These are phyloP conservation scores for Globisporangium splendens DNA, from an alignment of 352 stramenopile genomes.

Conservation along the genomic window DNA sequence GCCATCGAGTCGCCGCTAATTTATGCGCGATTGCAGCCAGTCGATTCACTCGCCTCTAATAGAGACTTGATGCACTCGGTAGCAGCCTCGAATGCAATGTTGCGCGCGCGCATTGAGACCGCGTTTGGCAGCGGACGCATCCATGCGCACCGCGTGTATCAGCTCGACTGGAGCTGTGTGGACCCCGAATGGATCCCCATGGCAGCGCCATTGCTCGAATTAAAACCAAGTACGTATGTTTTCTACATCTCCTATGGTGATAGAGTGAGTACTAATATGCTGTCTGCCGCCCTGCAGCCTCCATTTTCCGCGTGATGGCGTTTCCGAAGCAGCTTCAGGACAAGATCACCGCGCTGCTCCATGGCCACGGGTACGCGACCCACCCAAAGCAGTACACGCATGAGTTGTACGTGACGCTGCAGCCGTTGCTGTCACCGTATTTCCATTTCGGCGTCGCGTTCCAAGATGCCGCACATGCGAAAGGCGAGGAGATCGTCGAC, in stretches of 20 bases:
- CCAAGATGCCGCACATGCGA: background rate
- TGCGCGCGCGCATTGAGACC: background rate
- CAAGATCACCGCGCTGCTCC: slow-evolving; percentile 30
- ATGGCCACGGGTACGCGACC: slow-evolving; percentile 23
- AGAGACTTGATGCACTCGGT: background rate
- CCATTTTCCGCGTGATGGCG: slow-evolving; percentile 27
- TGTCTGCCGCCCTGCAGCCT: background rate
- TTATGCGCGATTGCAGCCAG: slow-evolving; percentile 6
- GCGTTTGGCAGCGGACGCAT: slow-evolving; percentile 31
- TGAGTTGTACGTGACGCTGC: slow-evolving; percentile 37
- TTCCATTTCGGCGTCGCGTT: slow-evolving; percentile 38
- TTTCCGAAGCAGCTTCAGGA: slow-evolving; percentile 34
- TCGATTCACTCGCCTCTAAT: background rate
- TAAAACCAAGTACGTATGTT: slow-evolving; percentile 4
- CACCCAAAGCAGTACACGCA: slow-evolving; percentile 44
- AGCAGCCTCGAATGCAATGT: background rate
- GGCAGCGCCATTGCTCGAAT: slow-evolving; percentile 1
- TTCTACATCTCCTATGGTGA: background rate
- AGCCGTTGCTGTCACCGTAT: slow-evolving; percentile 20
- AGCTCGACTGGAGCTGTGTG: slow-evolving; percentile 35
- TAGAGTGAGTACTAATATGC: background rate
- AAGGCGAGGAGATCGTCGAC: too few relatives aligned
- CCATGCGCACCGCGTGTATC: slow-evolving; percentile 46
- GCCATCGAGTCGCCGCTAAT: slow-evolving; percentile 14
- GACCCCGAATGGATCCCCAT: slow-evolving; percentile 41